These are phyloP conservation scores for Lichenothelia convexa DNA, from an alignment of 495 filamentous ascomycete genomes.

Conservation along the genomic window DNA sequence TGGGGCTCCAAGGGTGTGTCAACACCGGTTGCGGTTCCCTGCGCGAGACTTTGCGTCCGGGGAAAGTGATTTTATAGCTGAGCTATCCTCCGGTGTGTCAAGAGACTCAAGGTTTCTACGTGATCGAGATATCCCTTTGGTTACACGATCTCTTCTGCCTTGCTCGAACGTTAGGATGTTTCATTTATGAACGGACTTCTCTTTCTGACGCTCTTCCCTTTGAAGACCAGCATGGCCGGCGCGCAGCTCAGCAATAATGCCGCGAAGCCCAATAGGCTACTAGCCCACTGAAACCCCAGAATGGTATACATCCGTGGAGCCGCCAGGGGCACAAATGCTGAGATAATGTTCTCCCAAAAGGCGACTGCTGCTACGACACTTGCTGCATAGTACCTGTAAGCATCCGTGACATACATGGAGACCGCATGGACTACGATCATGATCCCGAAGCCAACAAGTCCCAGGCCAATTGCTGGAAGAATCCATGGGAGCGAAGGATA, in stretches of 20 bases:
- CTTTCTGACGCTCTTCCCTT: slow-evolving; percentile 13
- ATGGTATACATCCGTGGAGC: slow-evolving; percentile 17
- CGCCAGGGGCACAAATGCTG: slow-evolving; percentile 21
- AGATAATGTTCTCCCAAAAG: slow-evolving; percentile 23
- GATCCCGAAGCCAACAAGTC: slow-evolving; percentile 13
- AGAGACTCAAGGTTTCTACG: too few relatives aligned
- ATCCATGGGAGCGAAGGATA: slow-evolving; percentile 13
- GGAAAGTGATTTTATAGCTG: too few relatives aligned
- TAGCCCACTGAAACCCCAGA: slow-evolving; percentile 21
- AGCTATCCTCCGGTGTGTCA: too few relatives aligned
- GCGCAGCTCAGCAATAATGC: slow-evolving; percentile 19
- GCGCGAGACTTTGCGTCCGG: too few relatives aligned
- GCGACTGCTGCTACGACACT: slow-evolving; percentile 19
- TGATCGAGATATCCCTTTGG: too few relatives aligned
- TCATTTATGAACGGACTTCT: slow-evolving; percentile 19
- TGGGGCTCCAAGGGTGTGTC: too few relatives aligned
- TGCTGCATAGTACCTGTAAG: slow-evolving; percentile 23
- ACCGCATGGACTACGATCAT: slow-evolving; percentile 13
- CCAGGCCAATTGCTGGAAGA: slow-evolving; percentile 11
- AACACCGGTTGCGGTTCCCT: too few relatives aligned
- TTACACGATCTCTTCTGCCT: too few relatives aligned
- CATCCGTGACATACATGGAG: slow-evolving; percentile 20
- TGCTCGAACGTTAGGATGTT: too few relatives aligned
- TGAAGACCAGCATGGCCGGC: slow-evolving; percentile 15
- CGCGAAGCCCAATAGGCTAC: slow-evolving; percentile 16